phyloP scores from a whole-genome alignment of 2,329 filamentous ascomycete species.

The Sarocladium oryzae region DNA sequence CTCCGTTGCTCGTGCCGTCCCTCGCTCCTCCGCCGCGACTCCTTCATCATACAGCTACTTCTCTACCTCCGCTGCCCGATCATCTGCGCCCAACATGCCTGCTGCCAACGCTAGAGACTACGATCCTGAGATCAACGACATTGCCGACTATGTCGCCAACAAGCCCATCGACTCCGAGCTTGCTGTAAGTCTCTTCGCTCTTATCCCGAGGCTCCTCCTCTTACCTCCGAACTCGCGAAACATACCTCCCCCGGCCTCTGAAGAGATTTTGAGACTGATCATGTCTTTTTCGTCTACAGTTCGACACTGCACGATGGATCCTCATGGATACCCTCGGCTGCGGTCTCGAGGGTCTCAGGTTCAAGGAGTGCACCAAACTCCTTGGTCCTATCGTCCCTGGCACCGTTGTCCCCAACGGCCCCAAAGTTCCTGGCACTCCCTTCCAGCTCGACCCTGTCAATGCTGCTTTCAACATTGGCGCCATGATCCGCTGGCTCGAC shows the following conservation, averaged over 20 bases:
- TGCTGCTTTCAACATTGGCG: conserved; percentile 96
- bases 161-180: conserved; percentile 86
- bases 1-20: conserved; percentile 24
- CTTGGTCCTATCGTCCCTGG: conserved; percentile 88
- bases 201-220: background rate
- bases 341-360: conserved; percentile 88
- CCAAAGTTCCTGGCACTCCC: conserved; percentile 82
- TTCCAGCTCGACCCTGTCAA: conserved; percentile 95
- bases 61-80: conserved; percentile 42
- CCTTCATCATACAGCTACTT: conserved; percentile 34
- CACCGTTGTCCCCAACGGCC: conserved; percentile 85
- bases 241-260: background rate
- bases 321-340: conserved; percentile 96
- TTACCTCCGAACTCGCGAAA: background rate
- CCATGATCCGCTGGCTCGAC: conserved; percentile 98
- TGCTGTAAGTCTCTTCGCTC: conserved; percentile 59
- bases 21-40: conserved; percentile 25
- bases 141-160: conserved; percentile 91
- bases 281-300: conserved; percentile 45
- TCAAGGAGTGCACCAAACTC: conserved; percentile 93
- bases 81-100: conserved; percentile 41
- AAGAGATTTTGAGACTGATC: background rate
- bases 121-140: conserved; percentile 90
- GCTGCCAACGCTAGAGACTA: conserved; percentile 54
- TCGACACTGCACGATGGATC: conserved; percentile 92